Base-by-base conservation (phyloP, 176 grass and related monocot genomes). In the Oryza nivara region DNA sequence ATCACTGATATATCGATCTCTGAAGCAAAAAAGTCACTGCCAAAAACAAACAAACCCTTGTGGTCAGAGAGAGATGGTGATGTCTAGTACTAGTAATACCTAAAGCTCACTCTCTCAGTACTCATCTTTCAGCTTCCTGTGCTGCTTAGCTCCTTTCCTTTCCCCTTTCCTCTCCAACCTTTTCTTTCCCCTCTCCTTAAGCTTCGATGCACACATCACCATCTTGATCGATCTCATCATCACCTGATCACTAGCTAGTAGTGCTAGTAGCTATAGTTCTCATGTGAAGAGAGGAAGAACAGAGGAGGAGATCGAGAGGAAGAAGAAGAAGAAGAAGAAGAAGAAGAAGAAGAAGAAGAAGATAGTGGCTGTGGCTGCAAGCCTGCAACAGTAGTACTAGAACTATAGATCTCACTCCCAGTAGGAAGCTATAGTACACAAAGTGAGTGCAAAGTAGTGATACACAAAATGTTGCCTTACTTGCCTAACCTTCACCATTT, bases 391-490 rank as follows among this genome's bases (percentile, higher is more conserved):
- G 68, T 75, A 84, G 77, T 86, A 44, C 64, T 28, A 80, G 85
- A 76, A 75, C 41, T 76, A 91, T 76, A 91, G 85, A 91, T 83
- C 84, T 79, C 41, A 6, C 87, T 83, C 84, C 75, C 41, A 6
- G 67, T 56, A 25, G 32, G 23, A 73, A 88, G 63, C 51, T 89
- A 6, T 38, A 84, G 76, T 75, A 22, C 48, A 68, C 30, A 32
- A 32, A 74, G 15, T 47, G 40, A 41, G 49, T 56, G 80, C n/a
- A 63, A 63, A 63, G 20, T 23, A 22, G 19, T n/a, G 58, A 28
- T 51, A n/a, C 70, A 41, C 73, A 75, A 74, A 74, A 91, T 91
- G 89, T 84, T 91, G 0, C 89, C 89, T 80, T 91, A 91, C 89
- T 11, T 22, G 9, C 70, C 81, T 91, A 91, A 71, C 85, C 43